These are phyloP conservation scores for Ailanthus altissimus DNA, from an alignment of 345 rosid species.

Conservation along the genomic window DNA sequence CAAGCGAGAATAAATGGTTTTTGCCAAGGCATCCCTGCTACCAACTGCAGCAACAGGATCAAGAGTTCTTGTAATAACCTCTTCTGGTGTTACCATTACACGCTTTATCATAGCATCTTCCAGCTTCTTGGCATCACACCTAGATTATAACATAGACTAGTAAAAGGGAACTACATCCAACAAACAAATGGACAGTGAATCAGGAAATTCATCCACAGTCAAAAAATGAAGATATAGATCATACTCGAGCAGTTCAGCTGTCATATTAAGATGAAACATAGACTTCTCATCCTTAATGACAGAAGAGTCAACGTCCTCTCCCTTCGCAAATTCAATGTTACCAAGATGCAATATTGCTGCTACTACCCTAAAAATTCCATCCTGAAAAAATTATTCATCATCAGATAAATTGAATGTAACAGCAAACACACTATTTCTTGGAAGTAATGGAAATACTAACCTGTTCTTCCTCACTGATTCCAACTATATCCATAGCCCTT, in stretches of 20 bases:
- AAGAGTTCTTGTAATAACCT: constrained; percentile 93
- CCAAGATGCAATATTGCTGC: constrained; percentile 97
- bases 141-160: constrained; percentile 31
- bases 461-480: constrained; percentile 98
- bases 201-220: constrained; percentile 20
- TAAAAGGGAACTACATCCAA: constrained; percentile 22
- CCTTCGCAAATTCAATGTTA: constrained; percentile 89
- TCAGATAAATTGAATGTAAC: constrained; percentile 23
- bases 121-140: constrained; percentile 87
- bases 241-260: constrained; percentile 93
- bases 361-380: constrained; percentile 90
- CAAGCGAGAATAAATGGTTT: constrained; percentile 93
- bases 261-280: constrained; percentile 71
- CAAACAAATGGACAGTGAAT: constrained; percentile 18
- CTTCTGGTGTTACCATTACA: constrained; percentile 99
- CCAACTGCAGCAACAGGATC: constrained; percentile 81
- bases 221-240: constrained; percentile 25
- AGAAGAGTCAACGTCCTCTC: constrained; percentile 87
- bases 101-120: constrained; percentile 97
- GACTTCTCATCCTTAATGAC: constrained; percentile 90
- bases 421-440: constrained; percentile 19
- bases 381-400: constrained; percentile 54
- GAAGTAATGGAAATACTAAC: constrained; percentile 43
- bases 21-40: constrained; percentile 97
- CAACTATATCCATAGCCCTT: constrained; percentile 98